A percentile compares a stretch with the other conserved stretches of the same genome.
Conservation (phyloP, 495 filamentous ascomycete species). For the Staphylotrichum tortipilum region DNA sequence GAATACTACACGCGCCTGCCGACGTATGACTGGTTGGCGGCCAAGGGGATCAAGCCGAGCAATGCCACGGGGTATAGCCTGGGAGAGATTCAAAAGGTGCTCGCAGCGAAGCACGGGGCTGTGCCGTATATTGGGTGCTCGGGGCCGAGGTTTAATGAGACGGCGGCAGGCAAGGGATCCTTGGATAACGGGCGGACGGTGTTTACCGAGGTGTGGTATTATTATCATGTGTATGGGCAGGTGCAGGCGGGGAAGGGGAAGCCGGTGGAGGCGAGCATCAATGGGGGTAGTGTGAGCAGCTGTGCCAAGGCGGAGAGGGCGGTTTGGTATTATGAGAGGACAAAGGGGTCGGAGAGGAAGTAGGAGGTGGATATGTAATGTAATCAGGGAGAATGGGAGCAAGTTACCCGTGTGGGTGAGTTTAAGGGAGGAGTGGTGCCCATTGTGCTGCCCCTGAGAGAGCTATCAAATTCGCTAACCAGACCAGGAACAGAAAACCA, state of each 20-base stretch:
- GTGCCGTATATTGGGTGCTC: constrained; percentile 39
- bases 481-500: no score
- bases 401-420: no score
- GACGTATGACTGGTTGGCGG: constrained; percentile 36
- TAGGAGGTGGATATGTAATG: neutral
- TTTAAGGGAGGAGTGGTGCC: no score
- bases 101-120: constrained; percentile 31
- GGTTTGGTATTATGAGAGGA: constrained; percentile 36
- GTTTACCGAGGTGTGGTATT: constrained; percentile 45
- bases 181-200: constrained; percentile 38
- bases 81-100: constrained; percentile 27
- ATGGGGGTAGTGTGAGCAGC: constrained; percentile 24
- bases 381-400: no score
- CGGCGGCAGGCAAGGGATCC: constrained; percentile 34
- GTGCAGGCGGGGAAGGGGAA: constrained; percentile 34
- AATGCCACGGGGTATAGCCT: constrained; percentile 35
- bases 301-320: constrained; percentile 37
- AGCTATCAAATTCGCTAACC: no score
- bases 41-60: constrained; percentile 25
- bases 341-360: constrained; percentile 13
- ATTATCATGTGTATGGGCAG: constrained; percentile 36
- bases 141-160: constrained; percentile 38
- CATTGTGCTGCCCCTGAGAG: no score
- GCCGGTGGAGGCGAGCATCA: constrained; percentile 32
- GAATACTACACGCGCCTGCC: constrained; percentile 35